These are phyloP conservation scores for Musa acuminata DNA, from an alignment of 176 grass and related monocot genomes.

Conservation along the genomic window DNA sequence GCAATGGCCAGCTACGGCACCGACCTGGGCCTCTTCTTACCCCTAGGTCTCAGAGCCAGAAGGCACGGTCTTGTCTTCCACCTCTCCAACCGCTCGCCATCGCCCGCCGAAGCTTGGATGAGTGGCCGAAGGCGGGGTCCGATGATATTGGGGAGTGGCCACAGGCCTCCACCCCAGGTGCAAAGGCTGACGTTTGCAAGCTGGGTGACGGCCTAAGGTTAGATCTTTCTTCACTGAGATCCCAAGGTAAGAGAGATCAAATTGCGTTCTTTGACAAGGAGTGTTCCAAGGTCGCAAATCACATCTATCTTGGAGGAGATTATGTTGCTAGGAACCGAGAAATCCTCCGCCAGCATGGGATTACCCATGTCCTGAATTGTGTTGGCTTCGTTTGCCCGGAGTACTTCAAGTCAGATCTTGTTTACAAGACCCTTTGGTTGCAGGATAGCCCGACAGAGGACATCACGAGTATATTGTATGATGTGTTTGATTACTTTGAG, in stretches of 20 bases:
- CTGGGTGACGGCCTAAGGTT: conserved; percentile 53
- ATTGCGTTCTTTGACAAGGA: conserved; percentile 98
- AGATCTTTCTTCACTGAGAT: conserved; percentile 50
- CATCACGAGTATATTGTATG: conserved; percentile 92
- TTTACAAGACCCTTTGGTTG: conserved; percentile 89
- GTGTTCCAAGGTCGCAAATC: conserved; percentile 92
- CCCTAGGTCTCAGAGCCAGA: conserved; percentile 55
- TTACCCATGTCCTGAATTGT: conserved; percentile 94
- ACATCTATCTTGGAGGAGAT: conserved; percentile 88
- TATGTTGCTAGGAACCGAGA: conserved; percentile 77
- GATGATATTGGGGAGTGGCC: conserved; percentile 95
- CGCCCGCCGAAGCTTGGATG: conserved; percentile 62
- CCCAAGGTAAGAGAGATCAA: conserved; percentile 78
- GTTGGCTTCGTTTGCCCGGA: conserved; percentile 85
- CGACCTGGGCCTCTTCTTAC: conserved; percentile 52
- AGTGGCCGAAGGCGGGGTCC: conserved; percentile 77
- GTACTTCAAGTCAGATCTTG: conserved; percentile 84
- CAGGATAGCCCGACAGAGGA: conserved; percentile 96
- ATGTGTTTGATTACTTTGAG: conserved; percentile 99
- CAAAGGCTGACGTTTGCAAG: conserved; percentile 29
- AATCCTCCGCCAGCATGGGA: conserved; percentile 61
- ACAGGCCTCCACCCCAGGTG: conserved; percentile 72
- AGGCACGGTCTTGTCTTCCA: conserved; percentile 53
- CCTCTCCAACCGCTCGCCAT: conserved; percentile 88
- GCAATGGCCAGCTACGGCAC: conserved; percentile 14